Base-by-base conservation (phyloP, 2,329 filamentous ascomycete species). In the Alternaria ventricosa region DNA sequence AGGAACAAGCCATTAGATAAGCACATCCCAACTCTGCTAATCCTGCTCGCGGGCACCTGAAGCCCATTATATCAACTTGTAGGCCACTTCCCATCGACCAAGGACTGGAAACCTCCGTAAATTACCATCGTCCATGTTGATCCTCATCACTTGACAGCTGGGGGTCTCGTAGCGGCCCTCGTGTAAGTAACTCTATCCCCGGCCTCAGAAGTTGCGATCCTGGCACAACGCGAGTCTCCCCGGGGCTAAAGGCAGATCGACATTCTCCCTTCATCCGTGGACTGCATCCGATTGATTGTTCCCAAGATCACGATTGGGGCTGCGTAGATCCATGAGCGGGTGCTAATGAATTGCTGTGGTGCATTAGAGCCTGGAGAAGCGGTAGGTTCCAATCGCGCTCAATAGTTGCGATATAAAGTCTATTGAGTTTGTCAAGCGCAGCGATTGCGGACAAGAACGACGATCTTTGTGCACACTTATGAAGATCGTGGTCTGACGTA, bases 201-300 rank as follows among this genome's bases (percentile, higher is more conserved):
- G 20, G 44, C 28, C 47, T 36, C 25, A 44, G 44, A 57, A 33
- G 44, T 30, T 55, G 53, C 25, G 51, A 60, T 57, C 53, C 51
- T 36, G 44, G 53, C 51, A 25, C 20, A 51, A 45, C 18, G 28
- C 25, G 33, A 60, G 50, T 55, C 30, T 50, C 45, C 44, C 58
- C 44, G 45, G 53, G 36, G 27, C 51, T 60, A 57, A 33, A 57
- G 51, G 58, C 44, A 60, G 58, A 60, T 60, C 58, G 53, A 55
- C 58, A 56, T 33, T 57, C 49, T 36, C 33, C 33, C 20, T 57
- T 60, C 58, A 51, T 46, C 58, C 30, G 53, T 44, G 33, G 44
- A n/a, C 44, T 33, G 33, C 44, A 46, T 55, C 23, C 53, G 27
- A 33, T 47, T 45, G 28, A 33, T 60, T 22, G 20, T 56, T 33